Conservation (phyloP, 2,329 filamentous ascomycete genomes). For the Ascochyta clinopodiicola region DNA sequence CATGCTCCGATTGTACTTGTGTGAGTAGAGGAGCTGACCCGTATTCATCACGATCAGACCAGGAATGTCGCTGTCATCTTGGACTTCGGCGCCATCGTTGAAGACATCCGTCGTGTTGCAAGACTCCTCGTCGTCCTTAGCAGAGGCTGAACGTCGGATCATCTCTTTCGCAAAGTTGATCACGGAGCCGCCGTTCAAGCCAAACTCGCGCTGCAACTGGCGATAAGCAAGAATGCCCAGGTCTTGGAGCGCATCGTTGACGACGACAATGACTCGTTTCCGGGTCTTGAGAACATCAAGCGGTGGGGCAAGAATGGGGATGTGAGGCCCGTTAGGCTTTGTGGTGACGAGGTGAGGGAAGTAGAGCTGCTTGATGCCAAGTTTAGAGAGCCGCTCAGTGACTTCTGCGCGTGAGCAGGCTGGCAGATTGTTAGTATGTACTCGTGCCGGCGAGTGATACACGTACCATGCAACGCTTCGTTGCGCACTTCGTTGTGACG, state of each 20-base stretch:
- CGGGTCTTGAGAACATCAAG: conserved; percentile 59
- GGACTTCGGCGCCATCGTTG: conserved; percentile 27
- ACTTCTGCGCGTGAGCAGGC: conserved; percentile 69
- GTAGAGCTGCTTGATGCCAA: conserved; percentile 65
- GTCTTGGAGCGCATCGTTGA: conserved; percentile 80
- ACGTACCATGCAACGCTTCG: conserved; percentile 71
- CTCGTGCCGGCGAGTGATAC: not conserved
- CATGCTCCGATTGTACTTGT: conserved; percentile 66
- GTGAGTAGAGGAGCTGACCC: conserved; percentile 79
- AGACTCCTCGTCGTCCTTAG: conserved; percentile 11
- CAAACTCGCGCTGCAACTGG: conserved; percentile 66
- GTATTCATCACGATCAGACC: conserved; percentile 76
- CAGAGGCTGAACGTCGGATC: conserved; percentile 33
- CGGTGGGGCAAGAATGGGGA: conserved; percentile 71
- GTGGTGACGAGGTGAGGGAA: conserved; percentile 64
- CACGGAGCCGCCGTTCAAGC: conserved; percentile 73
- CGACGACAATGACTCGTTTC: conserved; percentile 72
- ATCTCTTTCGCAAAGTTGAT: conserved; percentile 66
- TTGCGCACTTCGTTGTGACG: conserved; percentile 78
- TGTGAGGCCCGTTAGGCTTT: conserved; percentile 59
- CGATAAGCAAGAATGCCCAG: conserved; percentile 78
- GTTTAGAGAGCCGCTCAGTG: conserved; percentile 64
- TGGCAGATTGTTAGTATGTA: conserved; percentile 43
- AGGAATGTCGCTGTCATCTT: conserved; percentile 24
- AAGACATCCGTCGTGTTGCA: conserved; percentile 6